Base-by-base conservation (phyloP, 805 yeast species). In the Suhomyces emberorum region DNA sequence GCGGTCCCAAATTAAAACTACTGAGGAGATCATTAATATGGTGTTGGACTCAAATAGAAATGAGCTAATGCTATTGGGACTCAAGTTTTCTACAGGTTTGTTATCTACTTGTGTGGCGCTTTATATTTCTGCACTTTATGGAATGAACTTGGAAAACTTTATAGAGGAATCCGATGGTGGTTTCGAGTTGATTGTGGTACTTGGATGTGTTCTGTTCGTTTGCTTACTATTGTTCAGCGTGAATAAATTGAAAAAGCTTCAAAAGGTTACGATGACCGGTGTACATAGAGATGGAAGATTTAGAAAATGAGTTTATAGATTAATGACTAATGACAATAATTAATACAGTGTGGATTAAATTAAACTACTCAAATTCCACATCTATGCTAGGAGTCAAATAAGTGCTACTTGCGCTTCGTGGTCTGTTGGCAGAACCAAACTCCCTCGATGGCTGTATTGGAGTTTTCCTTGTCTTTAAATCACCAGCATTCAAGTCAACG, bases 11-110 rank as follows among this genome's bases (percentile, higher is more conserved):
- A 91, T 93, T 37, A 77, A 78, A 44, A 86, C 95, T 15, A 89
- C 97, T 0, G 98, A 93, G 57, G 98, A 93, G 57, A 88, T 93
- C 51, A 88, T 89, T 42, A 88, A 88, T 52, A 89, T 93, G 46
- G 83, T 93, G 16, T 64, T 93, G 40, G 99, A 93, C 56, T 83
- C 97, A 1, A 91, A 93, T 59, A 76, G 99, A 59, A 93, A 93
- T 59, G 88, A 91, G 47, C 70, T 93, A 42, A 88, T 93, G 96
- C 58, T 88, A 19, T 66, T 93, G 26, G 95, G 95, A 3, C 68
- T 93, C 38, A 74, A 83, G 48, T 87, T 88, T 56, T 81, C 93
- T 34, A 79, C 88, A 17, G 93, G 95, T 0, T 70, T 95, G 38
- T 64, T 93, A 23, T 82, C 95, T 3, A 66, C 89, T 51, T 95